Base-by-base conservation (phyloP, 176 grass and related monocot genomes). In the Oryza nivara region DNA sequence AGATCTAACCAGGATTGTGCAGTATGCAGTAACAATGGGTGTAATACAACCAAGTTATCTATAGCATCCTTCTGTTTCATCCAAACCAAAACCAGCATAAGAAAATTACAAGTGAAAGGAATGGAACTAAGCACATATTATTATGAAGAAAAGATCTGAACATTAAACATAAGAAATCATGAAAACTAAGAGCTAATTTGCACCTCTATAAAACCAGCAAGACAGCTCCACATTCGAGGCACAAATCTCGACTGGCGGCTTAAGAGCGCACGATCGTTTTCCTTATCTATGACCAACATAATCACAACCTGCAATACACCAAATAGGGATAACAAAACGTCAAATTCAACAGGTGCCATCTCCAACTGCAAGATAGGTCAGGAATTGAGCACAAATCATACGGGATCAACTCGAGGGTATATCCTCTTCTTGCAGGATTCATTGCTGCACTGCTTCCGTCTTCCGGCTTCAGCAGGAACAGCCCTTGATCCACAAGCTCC, bases 151-250 rank as follows among this genome's bases (percentile, higher is more conserved):
- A 17, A 20, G 32, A 64, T 45, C 20, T 20, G 3, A 32, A 16
- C 16, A 58, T n/a, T 22, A 43, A 20, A 17, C 7, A 64, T 4
- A 15, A 61, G 40, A 48, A 20, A n/a, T 46, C 5, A 81, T 30
- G 70, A 52, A 56, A 79, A 58, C 60, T 22, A 28, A 15, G 28
- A 35, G 38, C 13, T 45, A 41, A 65, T 56, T 25, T 17, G 12
- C 75, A 96, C 96, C 93, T 98, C 96, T 79, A 98, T 89, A 72
- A 98, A 98, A 56, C 96, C 96, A 78, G 96, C 91, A 90, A 98
- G 93, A 80, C 96, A 98, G 70, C 93, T 98, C 96, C 93, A 98
- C 93, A 98, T 98, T 34, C 96, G 93, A 23, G 91, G 89, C 36
- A 92, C 89, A 16, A 94, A 98, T 89, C 91, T 93, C 67, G 93